phyloP scores from a whole-genome alignment of 2,329 filamentous ascomycete genomes.

The Trichoderma semiorbis region DNA sequence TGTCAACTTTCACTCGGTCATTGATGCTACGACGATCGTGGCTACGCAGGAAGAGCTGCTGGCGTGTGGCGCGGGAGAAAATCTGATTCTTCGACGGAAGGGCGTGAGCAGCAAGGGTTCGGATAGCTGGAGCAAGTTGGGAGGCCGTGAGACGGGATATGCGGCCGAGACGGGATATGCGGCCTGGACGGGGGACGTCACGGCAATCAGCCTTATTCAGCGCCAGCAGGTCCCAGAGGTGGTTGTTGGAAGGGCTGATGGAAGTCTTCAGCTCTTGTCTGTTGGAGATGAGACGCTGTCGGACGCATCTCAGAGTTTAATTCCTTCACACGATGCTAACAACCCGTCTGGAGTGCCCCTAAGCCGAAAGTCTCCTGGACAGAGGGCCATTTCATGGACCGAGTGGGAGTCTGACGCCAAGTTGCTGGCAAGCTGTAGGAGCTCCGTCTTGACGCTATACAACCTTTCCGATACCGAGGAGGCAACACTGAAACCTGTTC shows the following conservation, averaged over 20 bases:
- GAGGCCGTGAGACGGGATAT: conserved; percentile 40
- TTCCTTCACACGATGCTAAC: conserved; percentile 12
- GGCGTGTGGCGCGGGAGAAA: conserved; percentile 50
- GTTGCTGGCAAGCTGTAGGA: conserved; percentile 32
- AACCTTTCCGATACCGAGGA: conserved; percentile 23
- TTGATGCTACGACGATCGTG: conserved; percentile 42
- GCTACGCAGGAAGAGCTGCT: conserved; percentile 43
- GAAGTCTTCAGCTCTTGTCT: conserved; percentile 45
- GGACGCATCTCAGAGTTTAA: conserved; percentile 26
- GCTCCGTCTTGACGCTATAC: conserved; percentile 31
- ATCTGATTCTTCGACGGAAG: conserved; percentile 44
- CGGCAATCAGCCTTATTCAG: conserved; percentile 44
- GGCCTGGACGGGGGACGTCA: conserved; percentile 49
- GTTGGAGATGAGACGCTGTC: conserved; percentile 30
- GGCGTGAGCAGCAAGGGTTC: conserved; percentile 24
- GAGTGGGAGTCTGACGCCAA: conserved; percentile 32
- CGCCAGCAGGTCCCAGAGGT: conserved; percentile 32
- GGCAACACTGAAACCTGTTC: conserved; percentile 21
- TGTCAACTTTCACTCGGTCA: conserved; percentile 43
- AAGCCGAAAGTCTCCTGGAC: conserved; percentile 7
- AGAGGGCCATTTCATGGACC: conserved; percentile 31
- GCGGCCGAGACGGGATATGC: conserved; percentile 42
- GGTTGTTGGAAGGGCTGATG: conserved; percentile 49
- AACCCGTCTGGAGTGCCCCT: conserved; percentile 16
- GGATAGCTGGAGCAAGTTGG: conserved; percentile 36